These are phyloP conservation scores for Rusavskia elegans DNA, from an alignment of 495 filamentous ascomycete genomes.

Conservation along the genomic window DNA sequence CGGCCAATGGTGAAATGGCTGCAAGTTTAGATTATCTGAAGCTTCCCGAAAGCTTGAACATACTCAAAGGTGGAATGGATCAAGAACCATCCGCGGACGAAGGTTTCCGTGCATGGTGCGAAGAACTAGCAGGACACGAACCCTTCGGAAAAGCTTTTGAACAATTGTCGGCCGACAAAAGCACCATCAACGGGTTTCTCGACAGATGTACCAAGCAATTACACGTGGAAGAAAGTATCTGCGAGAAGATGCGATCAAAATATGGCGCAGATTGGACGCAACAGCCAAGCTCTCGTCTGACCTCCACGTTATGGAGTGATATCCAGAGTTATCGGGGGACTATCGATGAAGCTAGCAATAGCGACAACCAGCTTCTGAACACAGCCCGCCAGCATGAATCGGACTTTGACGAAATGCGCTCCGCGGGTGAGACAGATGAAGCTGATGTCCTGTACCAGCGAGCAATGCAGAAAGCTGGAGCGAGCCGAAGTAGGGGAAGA, in stretches of 20 bases:
- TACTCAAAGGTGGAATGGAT: slow-evolving; percentile 85
- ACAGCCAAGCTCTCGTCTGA: slow-evolving; percentile 81
- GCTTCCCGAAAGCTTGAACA: slow-evolving; percentile 73
- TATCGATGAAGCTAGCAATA: slow-evolving; percentile 73
- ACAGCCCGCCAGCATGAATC: slow-evolving; percentile 71
- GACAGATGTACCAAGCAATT: slow-evolving; percentile 72
- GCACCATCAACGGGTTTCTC: slow-evolving; percentile 49
- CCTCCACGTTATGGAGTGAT: slow-evolving; percentile 71
- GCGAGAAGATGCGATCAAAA: slow-evolving; percentile 98
- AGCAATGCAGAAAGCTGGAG: slow-evolving; percentile 55
- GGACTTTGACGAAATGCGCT: slow-evolving; percentile 92
- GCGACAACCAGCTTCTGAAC: slow-evolving; percentile 69
- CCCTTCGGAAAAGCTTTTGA: slow-evolving; percentile 64
- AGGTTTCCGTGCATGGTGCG: slow-evolving; percentile 85
- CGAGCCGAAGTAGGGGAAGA: slow-evolving; percentile 43
- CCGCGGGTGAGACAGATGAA: slow-evolving; percentile 75
- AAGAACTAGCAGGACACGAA: slow-evolving; percentile 72
- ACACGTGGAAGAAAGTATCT: slow-evolving; percentile 93
- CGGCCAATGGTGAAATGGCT: slow-evolving; percentile 87
- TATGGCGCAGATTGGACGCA: slow-evolving; percentile 95
- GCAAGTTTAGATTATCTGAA: slow-evolving; percentile 89
- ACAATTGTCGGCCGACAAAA: slow-evolving; percentile 58
- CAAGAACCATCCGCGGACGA: slow-evolving; percentile 78
- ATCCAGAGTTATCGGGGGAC: slow-evolving; percentile 75
- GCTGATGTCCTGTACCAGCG: slow-evolving; percentile 79